Evolutionary conservation across 2,329 filamentous ascomycete species (phyloP).

Genomic region (Alternaria infectoria): DNA sequence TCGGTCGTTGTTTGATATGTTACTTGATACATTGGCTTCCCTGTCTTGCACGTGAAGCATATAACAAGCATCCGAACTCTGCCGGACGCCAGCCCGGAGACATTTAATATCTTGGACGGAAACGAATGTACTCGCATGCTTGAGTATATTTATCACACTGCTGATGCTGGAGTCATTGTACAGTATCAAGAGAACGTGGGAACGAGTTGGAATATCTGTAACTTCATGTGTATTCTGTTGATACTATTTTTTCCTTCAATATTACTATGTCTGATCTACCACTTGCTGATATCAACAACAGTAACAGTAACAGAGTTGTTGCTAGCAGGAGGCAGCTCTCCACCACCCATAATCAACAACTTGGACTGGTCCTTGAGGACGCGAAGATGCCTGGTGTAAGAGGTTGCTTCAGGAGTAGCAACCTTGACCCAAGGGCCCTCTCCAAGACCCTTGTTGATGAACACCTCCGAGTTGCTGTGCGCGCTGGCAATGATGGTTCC

Average conservation of each 20-base stretch:
- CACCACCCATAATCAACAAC: slow-evolving; percentile 52
- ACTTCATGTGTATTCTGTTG: no score
- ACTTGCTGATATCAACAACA: slow-evolving; percentile 41
- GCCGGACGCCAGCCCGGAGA: no score
- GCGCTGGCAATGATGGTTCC: slow-evolving; percentile 59
- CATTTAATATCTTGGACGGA: no score
- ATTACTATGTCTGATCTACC: not conserved
- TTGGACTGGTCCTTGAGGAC: slow-evolving; percentile 51
- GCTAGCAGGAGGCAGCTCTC: slow-evolving; percentile 42
- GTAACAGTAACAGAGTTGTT: slow-evolving; percentile 41
- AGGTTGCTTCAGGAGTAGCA: slow-evolving; percentile 47
- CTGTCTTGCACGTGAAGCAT: no score
- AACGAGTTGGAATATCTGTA: no score
- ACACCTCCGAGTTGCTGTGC: slow-evolving; percentile 52
- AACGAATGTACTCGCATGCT: no score
- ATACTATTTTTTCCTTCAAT: not conserved
- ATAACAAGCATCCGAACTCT: no score
- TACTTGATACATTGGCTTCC: no score
- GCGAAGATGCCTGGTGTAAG: slow-evolving; percentile 56
- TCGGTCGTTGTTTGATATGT: no score
- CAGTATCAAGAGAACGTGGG: no score
- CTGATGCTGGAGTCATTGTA: no score
- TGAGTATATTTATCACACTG: no score
- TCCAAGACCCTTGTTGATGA: slow-evolving; percentile 56
- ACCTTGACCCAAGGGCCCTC: slow-evolving; percentile 55